Base-by-base conservation (phyloP, 192 early-diverging fungal species). In the Rhizoclosmatium sp. region DNA sequence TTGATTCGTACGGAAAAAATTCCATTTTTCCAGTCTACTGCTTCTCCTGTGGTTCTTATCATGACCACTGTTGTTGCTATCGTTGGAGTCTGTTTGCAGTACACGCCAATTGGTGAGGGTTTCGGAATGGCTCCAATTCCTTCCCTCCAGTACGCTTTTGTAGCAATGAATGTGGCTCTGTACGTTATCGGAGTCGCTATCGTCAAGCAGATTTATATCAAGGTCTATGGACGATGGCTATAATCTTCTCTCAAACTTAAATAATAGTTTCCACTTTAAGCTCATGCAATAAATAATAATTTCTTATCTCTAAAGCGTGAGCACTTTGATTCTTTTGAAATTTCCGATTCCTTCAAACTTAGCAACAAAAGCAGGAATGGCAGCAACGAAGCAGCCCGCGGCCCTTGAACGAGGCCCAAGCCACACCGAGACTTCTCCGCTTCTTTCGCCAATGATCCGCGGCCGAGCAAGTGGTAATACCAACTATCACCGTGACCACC, bases 1-100 rank as follows among this genome's bases (percentile, higher is more conserved):
- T 69, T 87, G 69, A 81, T 89, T 51, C 85, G 85, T 9, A 85
- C 88, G 0, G 79, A 78, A 9, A 86, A 86, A 56, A 75, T 89
- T 21, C 80, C 88, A 2, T 88, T 89, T 62, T 14, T 88, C 40
- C 88, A 88, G 70, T 65, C 80, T 2, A 69, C 58, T 3, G 81
- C 87, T 0, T 58, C 88, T 7, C 44, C 9, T 16, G 75, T 82
- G 0, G 71, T 89, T 7, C 41, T 76, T 19, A 49, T 79, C 1
- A 65, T 70, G 4, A 82, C 84, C 7, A 2, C 70, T 39, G 45
- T 78, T 10, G 66, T 85, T 40, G 65, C 78, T 3, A 44, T 40
- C 0, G 64, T 84, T 70, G 81, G 80, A 10, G 41, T 81, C 19
- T 48, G 44, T 2, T 59, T 87, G 54, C 84, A 84, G 0, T 85